These are phyloP conservation scores for Mortierella sp. DNA, from an alignment of 371 early-diverging fungal species.

Conservation along the genomic window DNA sequence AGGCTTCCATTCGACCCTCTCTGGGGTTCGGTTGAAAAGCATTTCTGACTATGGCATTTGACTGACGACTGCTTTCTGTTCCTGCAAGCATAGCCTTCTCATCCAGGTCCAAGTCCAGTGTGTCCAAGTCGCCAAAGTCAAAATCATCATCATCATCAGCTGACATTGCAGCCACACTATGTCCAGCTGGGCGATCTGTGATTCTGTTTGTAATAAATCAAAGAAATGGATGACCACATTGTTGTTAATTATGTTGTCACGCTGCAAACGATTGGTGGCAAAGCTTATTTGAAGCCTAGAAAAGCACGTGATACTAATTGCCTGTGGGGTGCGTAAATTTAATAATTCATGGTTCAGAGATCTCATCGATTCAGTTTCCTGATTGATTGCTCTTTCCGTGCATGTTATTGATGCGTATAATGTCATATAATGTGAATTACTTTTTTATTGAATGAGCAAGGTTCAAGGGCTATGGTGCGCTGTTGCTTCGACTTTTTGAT, in stretches of 20 bases:
- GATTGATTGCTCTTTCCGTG: no score
- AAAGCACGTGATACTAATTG: no score
- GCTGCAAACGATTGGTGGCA: neutral
- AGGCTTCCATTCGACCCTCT: neutral
- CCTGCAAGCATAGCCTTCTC: conserved; percentile 18
- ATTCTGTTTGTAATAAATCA: neutral
- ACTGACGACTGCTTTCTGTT: neutral
- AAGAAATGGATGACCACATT: no score
- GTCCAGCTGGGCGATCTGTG: neutral
- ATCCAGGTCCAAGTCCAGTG: conserved; percentile 24
- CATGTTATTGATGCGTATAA: no score
- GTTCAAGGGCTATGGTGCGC: no score
- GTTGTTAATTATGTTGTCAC: neutral
- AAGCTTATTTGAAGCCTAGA: neutral
- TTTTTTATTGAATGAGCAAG: no score
- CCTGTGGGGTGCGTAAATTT: no score
- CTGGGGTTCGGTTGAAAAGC: neutral
- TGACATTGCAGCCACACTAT: conserved; percentile 21
- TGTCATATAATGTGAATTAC: no score
- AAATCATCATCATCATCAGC: conserved; percentile 38
- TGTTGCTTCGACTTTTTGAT: no score
- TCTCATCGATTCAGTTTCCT: no score
- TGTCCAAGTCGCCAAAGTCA: conserved; percentile 30
- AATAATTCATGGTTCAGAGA: no score
- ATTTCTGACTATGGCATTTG: neutral